A percentile compares a stretch with the other conserved stretches of the same genome.
Conservation (phyloP, 257 asterid species). For the Nicotiana obtusifolia region DNA sequence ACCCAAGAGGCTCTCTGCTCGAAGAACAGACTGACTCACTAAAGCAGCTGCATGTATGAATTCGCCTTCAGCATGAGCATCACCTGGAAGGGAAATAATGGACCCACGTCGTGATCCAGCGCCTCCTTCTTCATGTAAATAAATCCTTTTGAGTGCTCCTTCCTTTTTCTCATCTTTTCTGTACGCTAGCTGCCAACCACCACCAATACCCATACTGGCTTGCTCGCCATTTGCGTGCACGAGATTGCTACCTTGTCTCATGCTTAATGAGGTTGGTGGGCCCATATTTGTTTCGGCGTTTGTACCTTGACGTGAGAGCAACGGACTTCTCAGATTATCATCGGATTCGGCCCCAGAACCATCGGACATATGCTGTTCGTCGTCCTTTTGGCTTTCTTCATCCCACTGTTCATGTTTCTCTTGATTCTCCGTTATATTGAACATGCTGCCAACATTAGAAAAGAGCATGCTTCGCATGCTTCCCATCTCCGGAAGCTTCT, state of each 20-base stretch:
- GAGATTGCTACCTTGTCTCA: constrained; percentile 23
- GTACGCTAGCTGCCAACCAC: constrained; percentile 97
- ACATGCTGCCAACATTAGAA: constrained; percentile 80
- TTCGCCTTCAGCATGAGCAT: constrained; percentile 42
- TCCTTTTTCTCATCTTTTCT: constrained; percentile 59
- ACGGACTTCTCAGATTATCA: constrained; percentile 71
- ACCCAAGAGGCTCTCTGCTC: constrained; percentile 37
- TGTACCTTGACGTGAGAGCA: constrained; percentile 57
- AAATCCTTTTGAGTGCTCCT: constrained; percentile 73
- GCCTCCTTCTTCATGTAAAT: constrained; percentile 72
- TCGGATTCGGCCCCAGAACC: constrained; percentile 60
- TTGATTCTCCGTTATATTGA: constrained; percentile 48
- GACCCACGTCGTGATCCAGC: constrained; percentile 72
- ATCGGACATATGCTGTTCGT: constrained; percentile 34
- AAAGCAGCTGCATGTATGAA: constrained; percentile 80
- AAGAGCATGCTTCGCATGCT: constrained; percentile 88
- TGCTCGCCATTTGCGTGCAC: constrained; percentile 35
- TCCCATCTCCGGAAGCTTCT: constrained; percentile 64
- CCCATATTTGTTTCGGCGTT: constrained; percentile 42
- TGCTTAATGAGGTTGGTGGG: constrained; percentile 15
- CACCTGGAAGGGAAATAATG: constrained; percentile 52
- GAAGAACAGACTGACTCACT: constrained; percentile 85
- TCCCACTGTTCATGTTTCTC: constrained; percentile 62
- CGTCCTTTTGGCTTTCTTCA: constrained; percentile 57
- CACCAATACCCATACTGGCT: constrained; percentile 72